These are phyloP conservation scores for Tricholoma terreum DNA, from an alignment of 768 basidiomycete genomes.

Conservation along the genomic window DNA sequence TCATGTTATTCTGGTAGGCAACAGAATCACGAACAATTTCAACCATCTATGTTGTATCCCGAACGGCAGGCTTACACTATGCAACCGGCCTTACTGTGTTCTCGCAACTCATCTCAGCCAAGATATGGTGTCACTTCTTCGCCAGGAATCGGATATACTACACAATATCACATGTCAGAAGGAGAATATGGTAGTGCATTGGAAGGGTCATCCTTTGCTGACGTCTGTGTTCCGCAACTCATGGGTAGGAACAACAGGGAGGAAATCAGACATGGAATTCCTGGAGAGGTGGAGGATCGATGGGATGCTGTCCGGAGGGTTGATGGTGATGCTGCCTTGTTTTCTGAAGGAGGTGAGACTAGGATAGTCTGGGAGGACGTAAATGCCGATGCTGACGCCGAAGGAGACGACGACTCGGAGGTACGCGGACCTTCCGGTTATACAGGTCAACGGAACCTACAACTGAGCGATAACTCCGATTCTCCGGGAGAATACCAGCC, in stretches of 20 bases:
- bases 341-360: not conserved
- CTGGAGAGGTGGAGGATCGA: slow-evolving; percentile 3
- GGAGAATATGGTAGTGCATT: not conserved
- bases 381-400: slow-evolving; percentile 22
- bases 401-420: slow-evolving; percentile 29
- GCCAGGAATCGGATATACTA: slow-evolving; percentile 4
- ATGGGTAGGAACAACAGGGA: not conserved
- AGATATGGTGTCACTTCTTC: slow-evolving; percentile 5
- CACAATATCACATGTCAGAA: slow-evolving; percentile 4
- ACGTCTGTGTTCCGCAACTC: slow-evolving; percentile 14
- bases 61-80: slow-evolving; percentile 2
- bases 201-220: slow-evolving; percentile 3
- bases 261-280: slow-evolving; percentile 1
- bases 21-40: slow-evolving; percentile 3
- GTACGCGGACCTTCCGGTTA: slow-evolving; percentile 28
- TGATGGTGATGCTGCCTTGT: slow-evolving; percentile 4
- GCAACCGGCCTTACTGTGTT: slow-evolving; percentile 8
- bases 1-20: slow-evolving; percentile 8
- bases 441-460: slow-evolving; percentile 17
- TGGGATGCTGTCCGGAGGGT: slow-evolving; percentile 2
- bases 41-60: not conserved
- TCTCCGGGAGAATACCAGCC: not conserved
- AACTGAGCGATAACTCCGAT: slow-evolving; percentile 15
- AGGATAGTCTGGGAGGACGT: slow-evolving; percentile 8
- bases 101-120: not conserved